These are phyloP conservation scores for Chytriomyces hyalinus DNA, from an alignment of 192 early-diverging fungal genomes.

Conservation along the genomic window DNA sequence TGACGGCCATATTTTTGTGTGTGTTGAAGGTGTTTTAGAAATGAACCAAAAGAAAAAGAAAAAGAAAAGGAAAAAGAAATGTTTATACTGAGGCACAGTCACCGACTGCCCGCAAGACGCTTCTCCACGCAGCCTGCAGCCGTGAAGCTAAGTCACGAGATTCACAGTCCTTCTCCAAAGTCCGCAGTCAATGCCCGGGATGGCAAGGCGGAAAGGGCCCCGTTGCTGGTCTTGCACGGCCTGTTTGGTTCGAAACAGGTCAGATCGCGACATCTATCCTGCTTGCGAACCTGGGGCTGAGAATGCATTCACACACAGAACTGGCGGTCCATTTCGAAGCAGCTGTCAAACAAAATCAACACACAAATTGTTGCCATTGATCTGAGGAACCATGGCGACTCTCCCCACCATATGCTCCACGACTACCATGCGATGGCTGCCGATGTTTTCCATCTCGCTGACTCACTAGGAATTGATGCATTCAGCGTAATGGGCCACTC, in stretches of 20 bases:
- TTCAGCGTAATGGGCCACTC: slow-evolving; percentile 85
- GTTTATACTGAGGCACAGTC: background rate
- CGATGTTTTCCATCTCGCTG: slow-evolving; percentile 76
- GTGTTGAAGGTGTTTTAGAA: background rate
- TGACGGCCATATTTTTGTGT: slow-evolving; percentile 31
- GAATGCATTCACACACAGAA: slow-evolving; percentile 16
- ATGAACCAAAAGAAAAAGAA: slow-evolving; percentile 21
- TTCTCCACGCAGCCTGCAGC: background rate
- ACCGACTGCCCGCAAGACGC: background rate
- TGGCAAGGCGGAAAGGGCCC: background rate
- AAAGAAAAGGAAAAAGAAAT: slow-evolving; percentile 22
- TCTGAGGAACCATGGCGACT: slow-evolving; percentile 94
- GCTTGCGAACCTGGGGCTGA: too few relatives aligned
- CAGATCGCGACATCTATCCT: background rate
- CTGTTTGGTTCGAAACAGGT: slow-evolving; percentile 22
- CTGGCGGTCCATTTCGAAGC: slow-evolving; percentile 72
- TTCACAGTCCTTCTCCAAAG: background rate
- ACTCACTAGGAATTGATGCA: slow-evolving; percentile 58
- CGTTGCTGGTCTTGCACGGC: slow-evolving; percentile 27
- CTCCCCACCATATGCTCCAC: slow-evolving; percentile 69
- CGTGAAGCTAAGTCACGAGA: slow-evolving; percentile 4
- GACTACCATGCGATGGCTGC: slow-evolving; percentile 78
- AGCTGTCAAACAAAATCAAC: slow-evolving; percentile 64
- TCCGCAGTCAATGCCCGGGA: background rate
- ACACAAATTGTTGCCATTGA: slow-evolving; percentile 78